phyloP scores from a whole-genome alignment of 257 asterid species.

The Datura wrightii region DNA sequence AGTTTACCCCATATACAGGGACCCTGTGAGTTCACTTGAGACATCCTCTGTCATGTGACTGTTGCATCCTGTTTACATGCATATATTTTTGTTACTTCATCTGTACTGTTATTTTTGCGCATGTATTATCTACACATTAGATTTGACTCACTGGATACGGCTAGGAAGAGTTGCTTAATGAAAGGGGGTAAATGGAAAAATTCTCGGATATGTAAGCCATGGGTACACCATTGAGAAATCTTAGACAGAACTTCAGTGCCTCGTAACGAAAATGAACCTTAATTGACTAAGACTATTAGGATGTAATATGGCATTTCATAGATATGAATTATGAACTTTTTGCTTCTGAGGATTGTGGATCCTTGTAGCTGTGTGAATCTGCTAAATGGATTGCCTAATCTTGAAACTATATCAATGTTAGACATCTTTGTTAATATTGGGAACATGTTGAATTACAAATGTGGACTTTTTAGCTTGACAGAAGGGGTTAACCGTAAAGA shows the following conservation, averaged over 20 bases:
- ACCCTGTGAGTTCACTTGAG: slow-evolving; percentile 71
- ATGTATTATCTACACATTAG: not conserved
- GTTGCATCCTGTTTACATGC: slow-evolving; percentile 23
- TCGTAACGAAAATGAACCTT: not conserved
- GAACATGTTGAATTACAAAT: not conserved
- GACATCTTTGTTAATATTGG: not conserved
- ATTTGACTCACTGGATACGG: not conserved
- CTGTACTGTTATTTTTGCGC: not conserved
- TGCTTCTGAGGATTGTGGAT: not conserved
- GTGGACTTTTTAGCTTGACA: slow-evolving; percentile 2
- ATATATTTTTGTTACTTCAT: not conserved
- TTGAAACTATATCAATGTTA: not conserved
- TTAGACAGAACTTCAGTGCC: not conserved
- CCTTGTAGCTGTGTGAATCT: slow-evolving; percentile 1
- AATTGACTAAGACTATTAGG: not conserved
- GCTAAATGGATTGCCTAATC: not conserved
- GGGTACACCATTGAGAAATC: not conserved
- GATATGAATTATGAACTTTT: not conserved
- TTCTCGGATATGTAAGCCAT: not conserved
- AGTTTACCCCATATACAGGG: slow-evolving; percentile 89
- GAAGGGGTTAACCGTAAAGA: not conserved
- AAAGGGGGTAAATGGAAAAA: not conserved
- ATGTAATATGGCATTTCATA: not conserved
- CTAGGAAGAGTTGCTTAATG: slow-evolving; percentile 21
- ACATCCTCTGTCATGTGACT: not conserved